Percentiles rank a stretch among this genome's conserved stretches.
phyloP scores from a whole-genome alignment of 495 filamentous ascomycete species.

The Lasiosphaeria miniovina region DNA sequence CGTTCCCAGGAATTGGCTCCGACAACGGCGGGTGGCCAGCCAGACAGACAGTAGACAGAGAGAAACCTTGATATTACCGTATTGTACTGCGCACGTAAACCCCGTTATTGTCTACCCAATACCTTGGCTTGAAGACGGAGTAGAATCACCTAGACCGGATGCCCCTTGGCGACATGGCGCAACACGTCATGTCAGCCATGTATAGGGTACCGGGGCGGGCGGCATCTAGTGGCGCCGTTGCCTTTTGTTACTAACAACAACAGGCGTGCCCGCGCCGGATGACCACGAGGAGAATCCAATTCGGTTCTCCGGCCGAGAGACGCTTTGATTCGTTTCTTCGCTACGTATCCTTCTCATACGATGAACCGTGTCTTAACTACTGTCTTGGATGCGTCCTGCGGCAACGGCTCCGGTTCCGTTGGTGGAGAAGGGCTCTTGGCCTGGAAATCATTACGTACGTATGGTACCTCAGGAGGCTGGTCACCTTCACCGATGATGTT shows the following conservation, averaged over 20 bases:
- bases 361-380: too few relatives aligned
- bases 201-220: not conserved
- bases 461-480: conserved; percentile 7
- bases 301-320: not conserved
- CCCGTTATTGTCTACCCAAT: too few relatives aligned
- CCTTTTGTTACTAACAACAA: not conserved
- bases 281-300: not conserved
- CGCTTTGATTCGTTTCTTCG: not conserved
- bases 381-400: not conserved
- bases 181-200: not conserved
- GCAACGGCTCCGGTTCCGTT: conserved; percentile 7
- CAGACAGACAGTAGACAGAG: not conserved
- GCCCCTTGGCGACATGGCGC: not conserved
- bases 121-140: too few relatives aligned
- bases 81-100: too few relatives aligned
- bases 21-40: not conserved
- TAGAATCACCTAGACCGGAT: too few relatives aligned
- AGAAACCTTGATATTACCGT: not conserved
- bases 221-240: not conserved
- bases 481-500: conserved; percentile 27
- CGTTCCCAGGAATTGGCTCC: not conserved
- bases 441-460: conserved; percentile 32
- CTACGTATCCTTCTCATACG: not conserved
- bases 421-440: conserved; percentile 15
- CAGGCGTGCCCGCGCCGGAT: not conserved